These are phyloP conservation scores for Xylariaceae sp. DNA, from an alignment of 2,329 filamentous ascomycete species.

Conservation along the genomic window DNA sequence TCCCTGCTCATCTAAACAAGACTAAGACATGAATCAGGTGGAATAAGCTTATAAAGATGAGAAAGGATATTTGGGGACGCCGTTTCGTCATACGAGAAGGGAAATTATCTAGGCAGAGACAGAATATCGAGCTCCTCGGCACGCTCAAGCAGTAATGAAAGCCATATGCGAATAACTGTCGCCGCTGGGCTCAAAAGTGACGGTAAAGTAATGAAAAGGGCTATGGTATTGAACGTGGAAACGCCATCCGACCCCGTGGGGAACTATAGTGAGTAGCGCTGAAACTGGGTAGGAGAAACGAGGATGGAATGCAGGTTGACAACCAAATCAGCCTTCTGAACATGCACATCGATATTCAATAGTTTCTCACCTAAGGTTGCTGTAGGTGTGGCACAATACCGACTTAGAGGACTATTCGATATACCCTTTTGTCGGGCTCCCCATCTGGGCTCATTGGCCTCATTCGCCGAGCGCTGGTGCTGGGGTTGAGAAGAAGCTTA, in stretches of 20 bases:
- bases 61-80: slow-evolving; percentile 8
- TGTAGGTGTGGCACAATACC: not conserved
- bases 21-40: slow-evolving; percentile 11
- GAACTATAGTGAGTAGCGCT: not conserved
- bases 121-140: slow-evolving; percentile 9
- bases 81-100: slow-evolving; percentile 8
- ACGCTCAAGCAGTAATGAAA: slow-evolving; percentile 15
- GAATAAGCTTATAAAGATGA: slow-evolving; percentile 20
- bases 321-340: not conserved
- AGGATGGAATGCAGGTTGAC: not conserved
- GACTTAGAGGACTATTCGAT: not conserved
- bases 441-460: slow-evolving; percentile 3
- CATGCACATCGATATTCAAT: not conserved
- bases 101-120: not conserved
- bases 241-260: not conserved
- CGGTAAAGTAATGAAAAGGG: not conserved
- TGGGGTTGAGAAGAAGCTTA: slow-evolving; percentile 17
- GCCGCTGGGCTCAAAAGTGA: slow-evolving; percentile 13
- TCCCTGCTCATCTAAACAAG: slow-evolving; percentile 30
- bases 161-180: not conserved
- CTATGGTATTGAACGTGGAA: not conserved
- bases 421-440: not conserved
- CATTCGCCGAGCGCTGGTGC: slow-evolving; percentile 2
- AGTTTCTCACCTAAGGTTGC: not conserved
- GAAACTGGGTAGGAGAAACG: not conserved